Evolutionary conservation across 192 early-diverging fungal species (phyloP).

Genomic region (Thoreauomyces humboldtii): DNA sequence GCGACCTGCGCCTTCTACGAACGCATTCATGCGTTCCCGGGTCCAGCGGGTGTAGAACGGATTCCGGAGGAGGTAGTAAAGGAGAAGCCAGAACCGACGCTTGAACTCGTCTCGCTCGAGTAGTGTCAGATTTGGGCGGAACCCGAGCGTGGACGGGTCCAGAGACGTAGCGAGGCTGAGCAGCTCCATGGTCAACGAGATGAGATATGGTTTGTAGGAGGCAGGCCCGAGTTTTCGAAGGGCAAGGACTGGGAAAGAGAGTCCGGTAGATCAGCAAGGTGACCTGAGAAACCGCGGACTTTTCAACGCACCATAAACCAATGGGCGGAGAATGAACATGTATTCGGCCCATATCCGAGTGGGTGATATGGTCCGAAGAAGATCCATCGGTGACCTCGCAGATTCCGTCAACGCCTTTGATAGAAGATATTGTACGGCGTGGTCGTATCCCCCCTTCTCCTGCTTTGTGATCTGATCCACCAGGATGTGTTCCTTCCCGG

Average conservation of each 20-base stretch:
- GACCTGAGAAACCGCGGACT: background rate
- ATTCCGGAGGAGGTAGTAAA: slow-evolving; percentile 80
- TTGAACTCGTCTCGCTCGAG: slow-evolving; percentile 79
- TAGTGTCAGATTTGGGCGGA: slow-evolving; percentile 35
- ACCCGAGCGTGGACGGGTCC: slow-evolving; percentile 1
- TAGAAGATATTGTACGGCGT: slow-evolving; percentile 30
- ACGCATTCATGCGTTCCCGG: slow-evolving; percentile 60
- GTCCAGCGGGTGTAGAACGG: slow-evolving; percentile 82
- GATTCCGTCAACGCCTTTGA: slow-evolving; percentile 59
- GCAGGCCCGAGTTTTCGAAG: slow-evolving; percentile 68
- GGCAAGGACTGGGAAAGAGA: slow-evolving; percentile 57
- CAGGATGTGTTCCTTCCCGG: slow-evolving; percentile 44
- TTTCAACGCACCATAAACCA: slow-evolving; percentile 80
- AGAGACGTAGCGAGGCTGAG: slow-evolving; percentile 12
- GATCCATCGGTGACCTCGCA: slow-evolving; percentile 63
- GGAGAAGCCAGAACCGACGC: slow-evolving; percentile 67
- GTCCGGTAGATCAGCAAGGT: background rate
- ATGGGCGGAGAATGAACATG: slow-evolving; percentile 78
- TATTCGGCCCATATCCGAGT: slow-evolving; percentile 67
- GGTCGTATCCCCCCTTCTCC: slow-evolving; percentile 26
- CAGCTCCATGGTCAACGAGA: slow-evolving; percentile 75
- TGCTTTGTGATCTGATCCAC: slow-evolving; percentile 35
- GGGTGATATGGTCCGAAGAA: slow-evolving; percentile 58
- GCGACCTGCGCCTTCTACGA: slow-evolving; percentile 63
- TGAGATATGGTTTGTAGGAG: slow-evolving; percentile 81